phyloP scores from a whole-genome alignment of 2,329 filamentous ascomycete species.

The Gremmenia infestans region DNA sequence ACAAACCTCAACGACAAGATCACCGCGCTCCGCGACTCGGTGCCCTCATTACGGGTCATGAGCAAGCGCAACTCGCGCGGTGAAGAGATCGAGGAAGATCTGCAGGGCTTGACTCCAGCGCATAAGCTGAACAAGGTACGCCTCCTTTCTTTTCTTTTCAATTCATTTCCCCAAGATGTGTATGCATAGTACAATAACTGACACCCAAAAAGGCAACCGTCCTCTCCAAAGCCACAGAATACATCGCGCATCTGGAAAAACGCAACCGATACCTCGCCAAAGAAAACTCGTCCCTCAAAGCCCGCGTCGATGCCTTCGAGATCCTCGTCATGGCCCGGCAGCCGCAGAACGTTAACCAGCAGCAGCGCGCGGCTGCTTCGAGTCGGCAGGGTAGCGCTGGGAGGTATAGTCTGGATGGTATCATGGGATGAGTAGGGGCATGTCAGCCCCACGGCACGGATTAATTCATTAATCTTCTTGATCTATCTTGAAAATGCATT shows the following conservation, averaged over 20 bases:
- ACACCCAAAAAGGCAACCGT: conserved; percentile 39
- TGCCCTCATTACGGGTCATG: conserved; percentile 61
- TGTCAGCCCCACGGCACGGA: not conserved
- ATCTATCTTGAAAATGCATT: too few species aligned
- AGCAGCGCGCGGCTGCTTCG: not conserved
- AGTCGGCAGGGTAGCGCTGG: not conserved
- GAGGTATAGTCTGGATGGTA: not conserved
- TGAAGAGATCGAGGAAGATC: conserved; percentile 53
- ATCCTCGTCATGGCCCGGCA: conserved; percentile 66
- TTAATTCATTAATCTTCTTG: too few species aligned
- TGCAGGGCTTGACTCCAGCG: conserved; percentile 55
- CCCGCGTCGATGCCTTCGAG: conserved; percentile 68
- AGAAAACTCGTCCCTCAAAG: conserved; percentile 74
- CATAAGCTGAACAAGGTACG: conserved; percentile 64
- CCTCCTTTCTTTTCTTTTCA: not conserved
- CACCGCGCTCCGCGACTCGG: conserved; percentile 66
- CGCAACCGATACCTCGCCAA: conserved; percentile 76
- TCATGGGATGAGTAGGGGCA: not conserved
- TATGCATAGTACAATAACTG: not conserved
- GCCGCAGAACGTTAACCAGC: not conserved
- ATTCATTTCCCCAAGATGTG: not conserved
- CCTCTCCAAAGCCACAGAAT: conserved; percentile 90
- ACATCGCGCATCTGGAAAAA: conserved; percentile 89
- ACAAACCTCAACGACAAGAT: conserved; percentile 84
- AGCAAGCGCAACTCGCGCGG: conserved; percentile 42